phyloP scores from a whole-genome alignment of 129 eudicot genomes.

The Erigeron canadensis region DNA sequence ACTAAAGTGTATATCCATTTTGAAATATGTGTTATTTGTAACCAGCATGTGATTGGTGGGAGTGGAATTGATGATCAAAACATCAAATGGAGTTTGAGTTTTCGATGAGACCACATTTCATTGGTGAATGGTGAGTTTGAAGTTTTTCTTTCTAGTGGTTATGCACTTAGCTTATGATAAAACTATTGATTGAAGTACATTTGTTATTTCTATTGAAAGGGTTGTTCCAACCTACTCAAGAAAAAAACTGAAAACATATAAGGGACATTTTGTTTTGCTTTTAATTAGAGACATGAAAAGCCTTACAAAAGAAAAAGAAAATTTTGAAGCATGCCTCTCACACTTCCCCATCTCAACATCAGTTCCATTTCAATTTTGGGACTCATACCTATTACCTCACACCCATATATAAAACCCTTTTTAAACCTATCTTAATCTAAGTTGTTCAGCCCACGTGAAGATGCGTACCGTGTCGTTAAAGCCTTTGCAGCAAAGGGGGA shows the following conservation, averaged over 20 bases:
- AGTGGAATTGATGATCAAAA: conserved; percentile 44
- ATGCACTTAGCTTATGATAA: neutral
- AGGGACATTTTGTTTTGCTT: conserved; percentile 53
- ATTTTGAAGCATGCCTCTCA: too few species aligned
- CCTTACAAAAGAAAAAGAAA: too few species aligned
- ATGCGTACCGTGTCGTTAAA: conserved; percentile 79
- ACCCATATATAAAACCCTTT: too few species aligned
- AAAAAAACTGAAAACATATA: conserved; percentile 55
- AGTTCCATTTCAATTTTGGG: too few species aligned
- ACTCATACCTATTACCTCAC: too few species aligned
- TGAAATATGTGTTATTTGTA: conserved; percentile 19
- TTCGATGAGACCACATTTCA: conserved; percentile 48
- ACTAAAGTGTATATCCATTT: neutral
- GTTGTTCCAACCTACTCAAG: conserved; percentile 68
- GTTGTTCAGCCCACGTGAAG: conserved; percentile 77
- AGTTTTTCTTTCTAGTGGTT: neutral
- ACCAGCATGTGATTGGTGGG: conserved; percentile 78
- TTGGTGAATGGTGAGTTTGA: conserved; percentile 60
- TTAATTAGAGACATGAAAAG: conserved; percentile 51
- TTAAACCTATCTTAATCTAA: conserved; percentile 26
- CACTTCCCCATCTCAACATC: too few species aligned
- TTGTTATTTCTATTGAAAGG: conserved; percentile 45
- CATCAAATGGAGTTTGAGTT: conserved; percentile 52
- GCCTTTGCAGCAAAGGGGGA: conserved; percentile 77
- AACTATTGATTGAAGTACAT: neutral